phyloP scores from a whole-genome alignment of 2,329 filamentous ascomycete genomes.

The Cladophialophora immunda region DNA sequence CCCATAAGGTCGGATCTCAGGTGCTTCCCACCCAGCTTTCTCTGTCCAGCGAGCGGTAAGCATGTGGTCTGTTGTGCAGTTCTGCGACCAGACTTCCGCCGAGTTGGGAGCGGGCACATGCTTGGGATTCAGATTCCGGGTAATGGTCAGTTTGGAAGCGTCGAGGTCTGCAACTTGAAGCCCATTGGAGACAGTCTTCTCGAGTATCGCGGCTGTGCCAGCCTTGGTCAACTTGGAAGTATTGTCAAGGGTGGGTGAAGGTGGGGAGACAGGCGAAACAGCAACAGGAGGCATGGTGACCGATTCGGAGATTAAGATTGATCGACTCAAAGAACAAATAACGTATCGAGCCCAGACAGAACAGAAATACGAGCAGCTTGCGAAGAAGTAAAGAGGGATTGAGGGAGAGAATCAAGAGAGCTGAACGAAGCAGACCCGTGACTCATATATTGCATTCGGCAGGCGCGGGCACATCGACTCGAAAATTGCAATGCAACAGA shows the following conservation, averaged over 20 bases:
- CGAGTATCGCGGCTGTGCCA: constrained; percentile 36
- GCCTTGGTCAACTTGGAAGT: constrained; percentile 39
- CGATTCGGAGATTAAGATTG: background rate
- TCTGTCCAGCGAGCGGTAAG: constrained; percentile 74
- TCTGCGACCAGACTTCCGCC: constrained; percentile 51
- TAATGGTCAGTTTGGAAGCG: constrained; percentile 51
- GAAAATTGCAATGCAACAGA: background rate
- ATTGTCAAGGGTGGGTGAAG: constrained; percentile 34
- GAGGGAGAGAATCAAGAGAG: background rate
- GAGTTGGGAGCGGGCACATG: constrained; percentile 51
- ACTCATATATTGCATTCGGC: constrained; percentile 31
- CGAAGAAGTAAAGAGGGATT: background rate
- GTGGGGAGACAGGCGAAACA: constrained; percentile 31
- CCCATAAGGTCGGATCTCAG: constrained; percentile 78
- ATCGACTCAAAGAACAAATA: background rate
- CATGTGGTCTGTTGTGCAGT: constrained; percentile 83
- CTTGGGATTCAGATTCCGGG: constrained; percentile 47
- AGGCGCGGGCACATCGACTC: background rate
- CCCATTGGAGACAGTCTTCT: constrained; percentile 33
- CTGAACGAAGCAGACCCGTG: constrained; percentile 12
- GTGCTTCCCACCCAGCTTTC: constrained; percentile 73
- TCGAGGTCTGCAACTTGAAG: constrained; percentile 46
- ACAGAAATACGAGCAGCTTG: background rate
- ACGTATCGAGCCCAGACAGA: background rate
- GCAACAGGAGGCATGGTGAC: constrained; percentile 37